Percentiles rank a stretch among this genome's conserved stretches.
Evolutionary conservation across 169 alveolate genomes (phyloP).

Genomic region (Miamiensis avidus): DNA sequence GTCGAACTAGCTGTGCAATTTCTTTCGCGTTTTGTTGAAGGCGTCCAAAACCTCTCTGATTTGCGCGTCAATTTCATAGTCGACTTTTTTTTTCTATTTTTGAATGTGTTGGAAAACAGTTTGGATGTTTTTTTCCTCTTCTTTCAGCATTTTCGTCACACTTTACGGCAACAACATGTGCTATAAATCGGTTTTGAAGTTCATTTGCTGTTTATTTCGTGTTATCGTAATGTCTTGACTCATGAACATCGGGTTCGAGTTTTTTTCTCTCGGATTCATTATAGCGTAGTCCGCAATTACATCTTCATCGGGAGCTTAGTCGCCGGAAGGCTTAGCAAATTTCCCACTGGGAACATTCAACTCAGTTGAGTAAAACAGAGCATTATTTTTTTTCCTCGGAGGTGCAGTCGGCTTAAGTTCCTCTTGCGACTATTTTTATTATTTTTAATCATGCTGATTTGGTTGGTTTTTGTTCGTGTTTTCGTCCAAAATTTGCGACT

Average conservation of each 20-base stretch:
- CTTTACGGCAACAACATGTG: constrained; percentile 9
- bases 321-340: too few relatives aligned
- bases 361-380: too few relatives aligned
- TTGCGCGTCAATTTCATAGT: constrained; percentile 3
- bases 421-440: too few relatives aligned
- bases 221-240: neutral
- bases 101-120: constrained; percentile 1
- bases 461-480: too few relatives aligned
- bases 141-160: constrained; percentile 4
- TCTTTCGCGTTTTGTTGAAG: constrained; percentile 12
- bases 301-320: too few relatives aligned
- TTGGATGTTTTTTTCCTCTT: constrained; percentile 10
- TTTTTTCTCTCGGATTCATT: neutral
- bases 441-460: too few relatives aligned
- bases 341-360: too few relatives aligned
- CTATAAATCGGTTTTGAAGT: neutral
- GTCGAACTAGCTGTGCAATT: constrained; percentile 4
- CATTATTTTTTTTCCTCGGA: too few relatives aligned
- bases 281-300: neutral
- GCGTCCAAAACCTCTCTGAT: constrained; percentile 15
- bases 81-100: constrained; percentile 16
- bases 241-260: neutral
- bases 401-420: too few relatives aligned
- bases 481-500: too few relatives aligned
- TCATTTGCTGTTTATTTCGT: neutral